Conservation (phyloP, 441 rosid species). For the Populus tomentosa region DNA sequence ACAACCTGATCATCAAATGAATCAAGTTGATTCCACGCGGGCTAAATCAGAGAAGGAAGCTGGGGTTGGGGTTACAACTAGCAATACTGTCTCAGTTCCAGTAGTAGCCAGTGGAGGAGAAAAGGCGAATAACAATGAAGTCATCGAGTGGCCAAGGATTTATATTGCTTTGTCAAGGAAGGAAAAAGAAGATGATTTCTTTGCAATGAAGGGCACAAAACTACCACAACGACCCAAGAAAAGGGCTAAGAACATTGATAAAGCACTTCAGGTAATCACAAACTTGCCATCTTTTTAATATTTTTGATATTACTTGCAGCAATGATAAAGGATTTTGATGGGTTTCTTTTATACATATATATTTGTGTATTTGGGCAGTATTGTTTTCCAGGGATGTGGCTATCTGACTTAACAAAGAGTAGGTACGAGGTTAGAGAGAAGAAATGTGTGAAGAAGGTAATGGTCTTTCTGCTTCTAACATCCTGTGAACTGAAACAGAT, state of each 20-base stretch:
- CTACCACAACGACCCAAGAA: conserved; percentile 68
- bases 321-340: not conserved
- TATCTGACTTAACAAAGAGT: conserved; percentile 57
- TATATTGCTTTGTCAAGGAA: conserved; percentile 55
- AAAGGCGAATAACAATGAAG: conserved; percentile 27
- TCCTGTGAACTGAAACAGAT: no score
- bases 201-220: conserved; percentile 68
- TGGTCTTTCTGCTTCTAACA: not conserved
- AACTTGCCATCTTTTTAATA: not conserved
- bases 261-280: conserved; percentile 47
- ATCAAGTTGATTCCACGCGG: conserved; percentile 17
- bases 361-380: conserved; percentile 39
- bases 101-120: conserved; percentile 21
- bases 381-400: conserved; percentile 75
- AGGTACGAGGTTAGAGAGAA: conserved; percentile 75
- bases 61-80: not conserved
- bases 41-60: conserved; percentile 21
- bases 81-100: not conserved
- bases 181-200: conserved; percentile 71
- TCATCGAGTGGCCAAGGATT: conserved; percentile 47
- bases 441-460: conserved; percentile 69
- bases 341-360: not conserved
- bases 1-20: conserved; percentile 21
- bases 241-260: conserved; percentile 60
- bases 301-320: not conserved